Evolutionary conservation across 1,284 basidiomycete genomes (phyloP), one percentile per base, ranked within the genome.

Genomic region (Cystobasidium pallidum): DNA sequence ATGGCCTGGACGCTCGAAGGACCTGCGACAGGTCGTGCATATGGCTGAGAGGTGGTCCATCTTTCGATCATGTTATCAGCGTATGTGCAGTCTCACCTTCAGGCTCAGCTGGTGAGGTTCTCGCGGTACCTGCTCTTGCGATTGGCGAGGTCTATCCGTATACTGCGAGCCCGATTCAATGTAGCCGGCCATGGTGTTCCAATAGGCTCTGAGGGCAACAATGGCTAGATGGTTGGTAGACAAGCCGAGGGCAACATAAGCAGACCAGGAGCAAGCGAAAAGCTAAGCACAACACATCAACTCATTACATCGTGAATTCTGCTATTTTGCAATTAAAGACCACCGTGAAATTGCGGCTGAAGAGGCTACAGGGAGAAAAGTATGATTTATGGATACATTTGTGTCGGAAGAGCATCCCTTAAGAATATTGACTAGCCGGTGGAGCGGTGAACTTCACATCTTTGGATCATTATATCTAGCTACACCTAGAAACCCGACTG

Each of bases 31-130:
- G 6, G 51, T 4, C 36, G 30, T 36, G 52, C 13, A 24, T n/a
- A 49, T 21, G 1, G 10, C 13, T 10, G 17, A 32, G 13, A 26
- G 8, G 36, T 26, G 28, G 6, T 49, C 13, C 13, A 4, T 24
- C 34, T 57, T 17, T 7, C 49, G 30, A 57, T 51, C 34, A 39
- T 28, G 15, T 11, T 52, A 3, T n/a, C 13, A 8, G 49, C 28
- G 21, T 57, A 7, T 8, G 6, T 15, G 15, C 30, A 36, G 26
- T 10, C 55, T 3, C 17, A 71, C 68, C 61, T 71, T 71, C 26
- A 71, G 49, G 21, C 36, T 71, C 10, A 71, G 41, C 2, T 41
- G 26, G 49, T 71, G 68, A 4, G 68, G 68, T 26, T 71, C 68
- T 3, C 68, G 68, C 32, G 32, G 45, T 19, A 30, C 59, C 17